Evolutionary conservation across 208 protist species (phyloP), one percentile per base, ranked within the genome.

Genomic region (Acanthamoeba culbertsoni): DNA sequence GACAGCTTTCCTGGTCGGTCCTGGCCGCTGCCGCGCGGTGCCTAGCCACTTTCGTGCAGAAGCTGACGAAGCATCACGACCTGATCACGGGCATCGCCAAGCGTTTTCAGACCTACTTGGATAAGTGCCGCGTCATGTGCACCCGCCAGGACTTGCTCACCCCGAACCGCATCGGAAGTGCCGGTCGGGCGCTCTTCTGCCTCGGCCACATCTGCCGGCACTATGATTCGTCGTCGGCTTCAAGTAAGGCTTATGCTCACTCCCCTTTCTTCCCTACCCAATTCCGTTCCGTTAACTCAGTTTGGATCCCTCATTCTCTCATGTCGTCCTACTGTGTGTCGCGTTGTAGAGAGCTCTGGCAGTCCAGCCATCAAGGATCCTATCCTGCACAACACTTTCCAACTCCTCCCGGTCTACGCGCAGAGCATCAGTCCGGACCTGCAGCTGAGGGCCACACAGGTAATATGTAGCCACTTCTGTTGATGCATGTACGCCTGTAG

Each of bases 171-270:
- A 59, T 92, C 4, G 37, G 6, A 31, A 77, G 31, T 18, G 53
- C 86, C 77, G 59, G 40, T 7, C 37, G 86, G 16, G 53, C 86
- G 26, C 55, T 92, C n/a, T 92, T 57, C 46, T 92, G 86, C 33
- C 59, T 77, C 33, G 86, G 86, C 31, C 53, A 77, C 45, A 62
- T 92, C 43, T 92, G 57, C 42, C 31, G 62, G 45, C 28, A 92
- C 62, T 77, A 92, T 18, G 63, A 92, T 1, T 91, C 46, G n/a
- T n/a, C n/a, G n/a, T n/a, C n/a, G n/a, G n/a, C n/a, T n/a, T n/a
- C n/a, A n/a, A n/a, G n/a, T n/a, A n/a, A n/a, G n/a, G n/a, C n/a
- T n/a, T n/a, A n/a, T n/a, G n/a, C n/a, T n/a, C n/a, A n/a, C n/a
- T n/a, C n/a, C n/a, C n/a, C n/a, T n/a, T n/a, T n/a, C n/a, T n/a